Evolutionary conservation across 1,284 basidiomycete species (phyloP).

Genomic region (Lentinula novae-zelandiae): DNA sequence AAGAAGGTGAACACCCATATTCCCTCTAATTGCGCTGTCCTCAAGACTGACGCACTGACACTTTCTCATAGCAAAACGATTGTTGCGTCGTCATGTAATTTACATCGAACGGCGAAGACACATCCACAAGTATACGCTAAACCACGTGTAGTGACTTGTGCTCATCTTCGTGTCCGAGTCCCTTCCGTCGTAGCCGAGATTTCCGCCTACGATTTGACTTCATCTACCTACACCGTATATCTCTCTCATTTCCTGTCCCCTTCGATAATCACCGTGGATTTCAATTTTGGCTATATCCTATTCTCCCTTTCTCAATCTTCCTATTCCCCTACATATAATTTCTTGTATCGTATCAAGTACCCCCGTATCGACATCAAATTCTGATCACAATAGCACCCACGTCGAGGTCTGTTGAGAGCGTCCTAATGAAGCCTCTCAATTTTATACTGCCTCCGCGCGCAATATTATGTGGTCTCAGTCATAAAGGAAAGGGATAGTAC

Average conservation of each 20-base stretch:
- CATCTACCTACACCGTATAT: not conserved
- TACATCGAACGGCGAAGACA: slow-evolving; percentile 20
- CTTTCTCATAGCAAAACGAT: slow-evolving; percentile 45
- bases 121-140: not conserved
- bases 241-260: not conserved
- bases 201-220: not conserved
- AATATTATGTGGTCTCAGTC: too few relatives aligned
- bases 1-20: slow-evolving; percentile 68
- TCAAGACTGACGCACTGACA: not conserved
- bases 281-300: not conserved
- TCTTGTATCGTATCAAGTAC: not conserved
- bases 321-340: not conserved
- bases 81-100: slow-evolving; percentile 63
- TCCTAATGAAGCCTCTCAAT: too few relatives aligned
- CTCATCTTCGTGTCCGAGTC: too few relatives aligned
- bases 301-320: not conserved
- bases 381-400: not conserved
- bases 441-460: too few relatives aligned
- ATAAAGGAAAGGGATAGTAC: too few relatives aligned
- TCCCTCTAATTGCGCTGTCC: not conserved
- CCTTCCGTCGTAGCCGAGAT: not conserved
- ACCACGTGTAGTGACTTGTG: not conserved
- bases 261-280: not conserved
- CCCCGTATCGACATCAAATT: not conserved
- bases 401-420: too few relatives aligned